Base-by-base conservation (phyloP, 352 stramenopile genomes). In the Phytophthora cactorum region DNA sequence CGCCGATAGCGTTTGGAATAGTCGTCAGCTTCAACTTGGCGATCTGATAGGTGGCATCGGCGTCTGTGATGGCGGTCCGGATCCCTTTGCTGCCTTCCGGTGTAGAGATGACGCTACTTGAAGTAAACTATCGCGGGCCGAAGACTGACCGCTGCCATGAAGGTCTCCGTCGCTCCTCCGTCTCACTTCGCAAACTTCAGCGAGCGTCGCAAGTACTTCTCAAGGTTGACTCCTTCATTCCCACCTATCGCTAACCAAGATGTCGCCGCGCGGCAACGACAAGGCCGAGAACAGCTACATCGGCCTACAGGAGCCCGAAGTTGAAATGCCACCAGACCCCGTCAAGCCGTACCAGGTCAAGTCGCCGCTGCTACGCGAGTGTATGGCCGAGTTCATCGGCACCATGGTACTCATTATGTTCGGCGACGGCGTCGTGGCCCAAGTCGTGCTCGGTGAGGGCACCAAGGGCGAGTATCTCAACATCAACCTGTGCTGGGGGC, bases 401-500 rank as follows among this genome's bases (percentile, higher is more conserved):
- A 87, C 79, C 2, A 82, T 90, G 57, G 70, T 90, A 15, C 66
- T 92, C 58, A 78, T 93, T 66, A 75, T 74, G 54, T 93, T 93
- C 52, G 85, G 85, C 32, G 71, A 83, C 34, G 85, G 82, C 25
- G 82, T 88, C 15, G 81, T 88, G 45, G 77, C 81, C 34, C 81
- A 93, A 61, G 78, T 90, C 11, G 72, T 76, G 17, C 68, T 91
- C 4, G 68, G 77, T 32, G 64, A 82, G 7, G 70, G 70, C 60
- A 79, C 55, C 27, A 86, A 84, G 54, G 85, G 85, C 53, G 84
- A 82, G 56, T 91, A 85, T 66, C 60, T 88, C n/a, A 90, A 76
- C 60, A 89, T 91, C 72, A 89, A 77, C 59, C 70, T 93, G 44
- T 83, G 71, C 63, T 93, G 85, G 83, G 85, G 85, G 11, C 67